Conservation (phyloP, 441 rosid genomes). For the Syzygium malaccense region DNA sequence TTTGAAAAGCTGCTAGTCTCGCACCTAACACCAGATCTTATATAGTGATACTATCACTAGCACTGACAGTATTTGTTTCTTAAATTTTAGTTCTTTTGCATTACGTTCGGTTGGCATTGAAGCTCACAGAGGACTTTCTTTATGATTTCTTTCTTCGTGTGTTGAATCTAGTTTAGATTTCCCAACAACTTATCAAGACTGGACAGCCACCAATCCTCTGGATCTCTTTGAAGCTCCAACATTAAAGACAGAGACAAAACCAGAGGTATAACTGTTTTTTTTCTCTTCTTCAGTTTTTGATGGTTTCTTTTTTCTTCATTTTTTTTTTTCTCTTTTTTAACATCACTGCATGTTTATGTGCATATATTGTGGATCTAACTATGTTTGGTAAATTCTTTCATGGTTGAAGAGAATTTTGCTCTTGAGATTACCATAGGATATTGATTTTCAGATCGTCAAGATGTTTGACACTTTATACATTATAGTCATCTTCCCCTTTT, state of each 20-base stretch:
- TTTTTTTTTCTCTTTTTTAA: neutral
- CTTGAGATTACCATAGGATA: neutral
- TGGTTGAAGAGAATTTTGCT: neutral
- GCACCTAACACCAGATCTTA: neutral
- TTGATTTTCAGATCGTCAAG: neutral
- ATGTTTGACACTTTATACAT: neutral
- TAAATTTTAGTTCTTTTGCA: neutral
- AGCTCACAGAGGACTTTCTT: neutral
- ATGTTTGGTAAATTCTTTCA: neutral
- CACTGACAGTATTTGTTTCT: neutral
- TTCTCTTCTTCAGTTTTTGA: neutral
- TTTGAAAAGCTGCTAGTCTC: neutral
- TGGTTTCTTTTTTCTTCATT: neutral
- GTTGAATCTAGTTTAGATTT: constrained; percentile 80
- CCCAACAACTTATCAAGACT: constrained; percentile 74
- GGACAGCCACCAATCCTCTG: constrained; percentile 57
- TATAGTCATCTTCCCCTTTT: neutral
- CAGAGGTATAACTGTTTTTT: constrained; percentile 42
- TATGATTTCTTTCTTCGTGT: neutral
- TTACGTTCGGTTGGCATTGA: neutral
- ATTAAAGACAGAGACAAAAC: constrained; percentile 67
- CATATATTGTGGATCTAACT: neutral
- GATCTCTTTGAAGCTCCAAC: constrained; percentile 81
- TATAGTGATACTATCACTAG: neutral
- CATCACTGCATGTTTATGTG: neutral